Percentiles rank a stretch among this genome's conserved stretches.
Conservation (phyloP, 345 rosid genomes). For the Lepidium sativum region DNA sequence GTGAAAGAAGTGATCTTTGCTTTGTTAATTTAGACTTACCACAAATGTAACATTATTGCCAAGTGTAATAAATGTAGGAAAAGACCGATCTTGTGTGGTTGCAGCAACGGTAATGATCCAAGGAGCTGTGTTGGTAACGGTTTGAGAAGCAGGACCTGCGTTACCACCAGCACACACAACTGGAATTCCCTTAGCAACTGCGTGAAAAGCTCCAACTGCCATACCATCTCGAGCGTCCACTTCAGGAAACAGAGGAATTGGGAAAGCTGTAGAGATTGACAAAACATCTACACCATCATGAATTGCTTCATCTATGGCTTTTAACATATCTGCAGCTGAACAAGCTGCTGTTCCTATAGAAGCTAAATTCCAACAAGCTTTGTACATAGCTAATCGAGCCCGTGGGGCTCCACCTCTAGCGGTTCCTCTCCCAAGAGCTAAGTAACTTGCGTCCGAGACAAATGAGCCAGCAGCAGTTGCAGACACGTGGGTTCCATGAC, state of each 20-base stretch:
- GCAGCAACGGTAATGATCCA: conserved; percentile 58
- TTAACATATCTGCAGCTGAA: conserved; percentile 37
- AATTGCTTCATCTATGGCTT: conserved; percentile 53
- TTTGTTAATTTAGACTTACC: conserved; percentile 6
- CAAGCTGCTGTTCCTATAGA: too few relatives aligned
- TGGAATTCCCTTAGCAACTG: conserved; percentile 38
- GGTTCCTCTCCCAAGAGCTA: conserved; percentile 34
- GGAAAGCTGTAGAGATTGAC: conserved; percentile 20
- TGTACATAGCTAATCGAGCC: conserved; percentile 44
- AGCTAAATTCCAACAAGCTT: conserved; percentile 44
- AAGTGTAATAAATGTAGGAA: conserved; percentile 34
- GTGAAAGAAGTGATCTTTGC: neutral
- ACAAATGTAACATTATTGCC: conserved; percentile 31
- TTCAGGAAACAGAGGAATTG: conserved; percentile 35
- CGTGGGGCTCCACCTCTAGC: conserved; percentile 48
- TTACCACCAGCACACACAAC: conserved; percentile 45
- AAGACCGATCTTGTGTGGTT: conserved; percentile 43
- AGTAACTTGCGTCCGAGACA: conserved; percentile 31
- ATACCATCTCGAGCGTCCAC: conserved; percentile 38
- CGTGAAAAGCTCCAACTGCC: conserved; percentile 47
- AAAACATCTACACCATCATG: conserved; percentile 33
- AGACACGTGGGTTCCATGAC: conserved; percentile 62
- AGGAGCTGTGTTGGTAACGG: conserved; percentile 39
- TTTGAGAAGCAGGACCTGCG: conserved; percentile 33
- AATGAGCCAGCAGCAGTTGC: conserved; percentile 45